A percentile compares a stretch with the other conserved stretches of the same genome.
These are phyloP conservation scores for Huiozyma naganishii DNA, from an alignment of 805 yeast species.

Conservation along the genomic window DNA sequence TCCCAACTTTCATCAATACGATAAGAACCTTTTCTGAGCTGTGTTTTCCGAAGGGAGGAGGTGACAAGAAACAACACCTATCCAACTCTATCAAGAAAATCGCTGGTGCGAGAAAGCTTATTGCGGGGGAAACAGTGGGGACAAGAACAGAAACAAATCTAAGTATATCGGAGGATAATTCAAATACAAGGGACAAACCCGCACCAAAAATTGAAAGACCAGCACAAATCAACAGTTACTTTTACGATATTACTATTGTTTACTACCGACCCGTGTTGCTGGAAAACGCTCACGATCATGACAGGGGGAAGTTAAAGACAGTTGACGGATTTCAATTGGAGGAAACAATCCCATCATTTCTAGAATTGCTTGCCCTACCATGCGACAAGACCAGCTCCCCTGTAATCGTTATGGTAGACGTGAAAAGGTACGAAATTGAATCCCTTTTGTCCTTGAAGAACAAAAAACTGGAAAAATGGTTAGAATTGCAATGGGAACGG, in stretches of 20 bases:
- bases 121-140: background rate
- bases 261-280: slow-evolving; percentile 27
- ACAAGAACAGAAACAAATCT: background rate
- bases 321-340: slow-evolving; percentile 21
- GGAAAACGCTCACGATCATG: slow-evolving; percentile 15
- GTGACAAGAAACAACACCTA: background rate
- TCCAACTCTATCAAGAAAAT: background rate
- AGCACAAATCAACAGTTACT: slow-evolving; percentile 7
- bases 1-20: slow-evolving; percentile 42
- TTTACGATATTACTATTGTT: slow-evolving; percentile 29
- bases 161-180: background rate
- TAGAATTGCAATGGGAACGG: slow-evolving; percentile 61
- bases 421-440: slow-evolving; percentile 35
- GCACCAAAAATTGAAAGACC: background rate
- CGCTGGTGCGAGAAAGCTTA: background rate
- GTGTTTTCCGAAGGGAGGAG: background rate
- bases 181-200: background rate
- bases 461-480: slow-evolving; percentile 56
- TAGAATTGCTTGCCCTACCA: slow-evolving; percentile 12
- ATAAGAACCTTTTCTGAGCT: slow-evolving; percentile 27
- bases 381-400: slow-evolving; percentile 9
- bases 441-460: slow-evolving; percentile 42
- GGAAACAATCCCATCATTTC: slow-evolving; percentile 24
- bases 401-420: slow-evolving; percentile 35
- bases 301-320: slow-evolving; percentile 10